Conservation (phyloP, 2,329 filamentous ascomycete species). For the Claviceps sorghi region DNA sequence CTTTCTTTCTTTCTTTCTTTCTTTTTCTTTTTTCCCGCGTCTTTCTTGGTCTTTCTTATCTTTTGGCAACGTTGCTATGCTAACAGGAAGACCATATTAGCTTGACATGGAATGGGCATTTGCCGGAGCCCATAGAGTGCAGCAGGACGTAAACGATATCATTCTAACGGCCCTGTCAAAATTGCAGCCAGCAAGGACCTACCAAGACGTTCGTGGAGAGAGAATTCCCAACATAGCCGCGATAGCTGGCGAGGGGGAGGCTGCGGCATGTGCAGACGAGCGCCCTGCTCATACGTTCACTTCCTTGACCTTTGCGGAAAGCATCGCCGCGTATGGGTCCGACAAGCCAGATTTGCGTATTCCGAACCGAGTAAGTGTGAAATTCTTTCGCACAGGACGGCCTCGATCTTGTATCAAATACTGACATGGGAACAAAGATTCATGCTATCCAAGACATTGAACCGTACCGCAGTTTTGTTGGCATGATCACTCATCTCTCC, state of each 20-base stretch:
- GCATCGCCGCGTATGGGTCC: constrained; percentile 67
- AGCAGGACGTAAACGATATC: constrained; percentile 22
- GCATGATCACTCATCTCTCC: constrained; percentile 57
- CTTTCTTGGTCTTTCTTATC: no score
- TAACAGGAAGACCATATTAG: constrained; percentile 23
- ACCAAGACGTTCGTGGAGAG: constrained; percentile 41
- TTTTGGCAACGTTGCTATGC: neutral
- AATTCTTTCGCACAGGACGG: no score
- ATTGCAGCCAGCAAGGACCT: constrained; percentile 31
- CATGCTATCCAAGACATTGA: constrained; percentile 44
- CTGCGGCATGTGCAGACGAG: constrained; percentile 6
- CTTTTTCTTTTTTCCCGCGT: no score
- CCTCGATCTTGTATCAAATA: constrained; percentile 6
- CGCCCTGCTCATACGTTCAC: constrained; percentile 19
- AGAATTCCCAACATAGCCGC: constrained; percentile 18
- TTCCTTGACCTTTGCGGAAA: constrained; percentile 22
- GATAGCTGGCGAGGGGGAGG: constrained; percentile 8
- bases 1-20: no score
- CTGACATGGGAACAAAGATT: constrained; percentile 34
- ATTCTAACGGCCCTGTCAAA: constrained; percentile 15
- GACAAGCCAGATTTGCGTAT: constrained; percentile 89
- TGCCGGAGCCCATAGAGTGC: constrained; percentile 34
- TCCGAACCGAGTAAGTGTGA: constrained; percentile 40
- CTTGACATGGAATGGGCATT: constrained; percentile 93
- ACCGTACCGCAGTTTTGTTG: constrained; percentile 45